Base-by-base conservation (phyloP, 257 asterid genomes). In the Coffea eugenioides region DNA sequence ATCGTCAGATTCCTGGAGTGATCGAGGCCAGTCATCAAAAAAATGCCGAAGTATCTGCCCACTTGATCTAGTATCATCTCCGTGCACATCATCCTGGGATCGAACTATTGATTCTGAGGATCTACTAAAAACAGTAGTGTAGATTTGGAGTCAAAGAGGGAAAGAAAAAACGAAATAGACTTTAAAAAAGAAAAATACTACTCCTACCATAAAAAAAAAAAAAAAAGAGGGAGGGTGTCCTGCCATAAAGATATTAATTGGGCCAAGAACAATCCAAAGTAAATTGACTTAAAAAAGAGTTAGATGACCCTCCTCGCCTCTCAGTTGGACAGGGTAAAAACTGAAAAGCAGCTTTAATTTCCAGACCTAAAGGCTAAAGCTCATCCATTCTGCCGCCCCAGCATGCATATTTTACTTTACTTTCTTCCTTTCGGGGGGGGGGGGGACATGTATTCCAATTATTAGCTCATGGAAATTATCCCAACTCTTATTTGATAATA, bases 21-120 rank as follows among this genome's bases (percentile, higher is more conserved):
- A 83, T 67, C 85, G 83, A 13, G 97, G 95, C 98, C 97, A 94
- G 62, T 91, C 98, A 59, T 93, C 96, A 36, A 95, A 88, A 87
- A 95, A 95, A 80, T 68, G 94, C 0, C 93, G 86, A 12, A 94
- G 97, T 10, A 83, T 86, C 71, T 85, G 94, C 11, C 84, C 90
- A 18, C 41, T 76, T 27, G 84, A 56, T 27, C 82, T 83, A 39
- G 43, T 39, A 23, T 84, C 82, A 25, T 78, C 89, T 25, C 51
- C 57, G 1, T 41, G 64, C 43, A 34, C 83, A 61, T 77, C 84
- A 69, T 80, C 85, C 76, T 78, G 88, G 79, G 83, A 48, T 73
- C 84, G 90, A 11, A 83, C 74, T n/a, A 76, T 81, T 43, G 87
- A 77, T 71, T 84, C 87, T 21, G 87, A 80, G 68, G 91, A 77